Base-by-base conservation (phyloP, 306 rosid genomes). In the Acacia confusa region DNA sequence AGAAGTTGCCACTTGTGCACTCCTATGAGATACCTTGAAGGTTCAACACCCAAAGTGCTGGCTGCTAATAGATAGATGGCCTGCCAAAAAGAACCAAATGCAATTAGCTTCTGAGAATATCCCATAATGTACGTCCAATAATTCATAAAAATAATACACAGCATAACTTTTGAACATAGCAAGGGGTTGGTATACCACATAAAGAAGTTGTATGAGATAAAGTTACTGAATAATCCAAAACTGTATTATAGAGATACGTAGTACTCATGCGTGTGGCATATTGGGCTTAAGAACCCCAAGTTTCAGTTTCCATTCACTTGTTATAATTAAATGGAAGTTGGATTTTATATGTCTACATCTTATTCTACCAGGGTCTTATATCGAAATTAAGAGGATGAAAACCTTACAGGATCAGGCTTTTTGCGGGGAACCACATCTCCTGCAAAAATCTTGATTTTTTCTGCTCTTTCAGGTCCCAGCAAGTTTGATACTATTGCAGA, bases 381-480 rank as follows among this genome's bases (percentile, higher is more conserved):
- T 55, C 65, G 55, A 80, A 40, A 32, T 69, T 30, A 76, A 58
- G 81, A 83, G 74, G 84, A 76, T 76, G 20, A 41, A 82, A 77
- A 47, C 38, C 83, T 86, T 89, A 95, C 98, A 2, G 99, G 99
- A 86, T 95, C 99, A 79, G 99, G 99, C 94, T 95, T 93, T 90
- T 95, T 95, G 52, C 91, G 93, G 38, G 98, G 98, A 87, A 95
- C 99, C 64, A 93, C 99, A 66, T 95, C 99, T 84, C 99, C 99
- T 2, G 99, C 99, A 74, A 95, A 95, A 82, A 95, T 95, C 87
- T 90, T 53, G 80, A 95, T 95, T 76, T 95, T 89, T 85, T 89
- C 96, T 50, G 99, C 99, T 73, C 96, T 86, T 83, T 89, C 87
- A 40, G 97, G 93, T 82, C 99, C 98, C 75, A 95, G 84, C 84